phyloP scores from a whole-genome alignment of 306 rosid species.

The Prunus padus region DNA sequence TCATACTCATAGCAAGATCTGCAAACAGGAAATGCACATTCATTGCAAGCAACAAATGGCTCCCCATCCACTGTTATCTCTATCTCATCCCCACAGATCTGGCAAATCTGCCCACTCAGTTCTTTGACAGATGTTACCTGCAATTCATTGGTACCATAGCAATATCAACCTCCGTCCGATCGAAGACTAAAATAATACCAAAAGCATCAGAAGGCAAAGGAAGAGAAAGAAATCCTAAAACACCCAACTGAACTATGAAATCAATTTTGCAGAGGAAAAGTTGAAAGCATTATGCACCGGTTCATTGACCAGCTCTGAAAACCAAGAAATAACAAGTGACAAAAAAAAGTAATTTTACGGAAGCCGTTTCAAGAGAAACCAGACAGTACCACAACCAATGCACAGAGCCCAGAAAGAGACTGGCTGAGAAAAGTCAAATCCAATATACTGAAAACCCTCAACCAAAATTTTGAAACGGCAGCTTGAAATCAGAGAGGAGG shows the following conservation, averaged over 20 bases:
- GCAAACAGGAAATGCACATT: conserved; percentile 94
- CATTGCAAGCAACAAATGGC: conserved; percentile 90
- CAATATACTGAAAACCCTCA: background rate
- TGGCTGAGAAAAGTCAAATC: background rate
- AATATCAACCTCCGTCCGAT: conserved; percentile 22
- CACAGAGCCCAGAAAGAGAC: background rate
- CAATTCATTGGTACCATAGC: conserved; percentile 13
- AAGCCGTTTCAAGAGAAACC: conserved; percentile 18
- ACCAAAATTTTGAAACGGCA: background rate
- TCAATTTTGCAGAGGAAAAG: background rate
- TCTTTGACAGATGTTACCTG: conserved; percentile 75
- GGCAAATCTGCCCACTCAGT: conserved; percentile 83
- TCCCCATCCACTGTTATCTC: conserved; percentile 75
- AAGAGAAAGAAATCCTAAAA: background rate
- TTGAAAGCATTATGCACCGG: conserved; percentile 10
- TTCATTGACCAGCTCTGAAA: conserved; percentile 32
- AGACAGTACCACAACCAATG: background rate
- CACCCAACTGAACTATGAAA: background rate
- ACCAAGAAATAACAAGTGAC: conserved; percentile 15
- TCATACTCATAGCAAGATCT: conserved; percentile 91
- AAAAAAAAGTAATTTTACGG: conserved; percentile 14
- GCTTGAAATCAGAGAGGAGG: background rate
- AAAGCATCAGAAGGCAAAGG: background rate
- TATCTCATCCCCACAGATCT: conserved; percentile 93
- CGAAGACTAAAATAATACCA: conserved; percentile 2